Conservation (phyloP, 2,329 filamentous ascomycete species). For the Alternaria brassicicola region DNA sequence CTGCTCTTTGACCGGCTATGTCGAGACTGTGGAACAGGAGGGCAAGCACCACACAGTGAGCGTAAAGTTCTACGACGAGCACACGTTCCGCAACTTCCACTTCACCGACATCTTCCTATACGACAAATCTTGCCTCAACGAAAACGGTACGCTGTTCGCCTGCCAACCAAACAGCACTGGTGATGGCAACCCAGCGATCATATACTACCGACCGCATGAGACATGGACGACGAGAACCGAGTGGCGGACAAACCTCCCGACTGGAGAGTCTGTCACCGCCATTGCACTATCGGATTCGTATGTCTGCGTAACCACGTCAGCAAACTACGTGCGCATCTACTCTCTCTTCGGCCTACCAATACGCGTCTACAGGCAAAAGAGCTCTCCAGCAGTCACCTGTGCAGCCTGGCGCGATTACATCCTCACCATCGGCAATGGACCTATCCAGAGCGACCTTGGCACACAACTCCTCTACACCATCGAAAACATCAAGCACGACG, state of each 20-base stretch:
- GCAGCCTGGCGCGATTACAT: conserved; percentile 95
- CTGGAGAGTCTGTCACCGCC: conserved; percentile 82
- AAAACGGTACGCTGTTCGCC: conserved; percentile 84
- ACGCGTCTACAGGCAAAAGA: conserved; percentile 89
- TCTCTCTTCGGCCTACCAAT: conserved; percentile 91
- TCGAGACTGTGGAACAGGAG: conserved; percentile 97
- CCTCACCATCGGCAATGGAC: conserved; percentile 92
- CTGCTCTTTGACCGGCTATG: conserved; percentile 89
- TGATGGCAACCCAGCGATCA: conserved; percentile 69
- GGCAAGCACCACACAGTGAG: conserved; percentile 86
- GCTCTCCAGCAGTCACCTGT: conserved; percentile 86
- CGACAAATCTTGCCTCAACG: conserved; percentile 90
- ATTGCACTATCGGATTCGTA: conserved; percentile 93
- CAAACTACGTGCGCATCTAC: conserved; percentile 89
- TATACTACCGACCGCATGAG: conserved; percentile 98
- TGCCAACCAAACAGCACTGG: conserved; percentile 64
- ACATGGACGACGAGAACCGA: conserved; percentile 91
- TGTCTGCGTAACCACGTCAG: conserved; percentile 83
- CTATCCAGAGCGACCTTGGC: conserved; percentile 77
- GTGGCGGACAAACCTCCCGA: conserved; percentile 87
- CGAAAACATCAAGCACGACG: conserved; percentile 90
- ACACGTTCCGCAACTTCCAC: conserved; percentile 91
- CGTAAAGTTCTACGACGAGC: conserved; percentile 96
- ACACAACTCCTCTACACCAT: conserved; percentile 87
- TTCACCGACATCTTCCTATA: conserved; percentile 96